A percentile compares a stretch with the other conserved stretches of the same genome.
Evolutionary conservation across 352 stramenopile genomes (phyloP).

Genomic region (Globisporangium acanthophoron): DNA sequence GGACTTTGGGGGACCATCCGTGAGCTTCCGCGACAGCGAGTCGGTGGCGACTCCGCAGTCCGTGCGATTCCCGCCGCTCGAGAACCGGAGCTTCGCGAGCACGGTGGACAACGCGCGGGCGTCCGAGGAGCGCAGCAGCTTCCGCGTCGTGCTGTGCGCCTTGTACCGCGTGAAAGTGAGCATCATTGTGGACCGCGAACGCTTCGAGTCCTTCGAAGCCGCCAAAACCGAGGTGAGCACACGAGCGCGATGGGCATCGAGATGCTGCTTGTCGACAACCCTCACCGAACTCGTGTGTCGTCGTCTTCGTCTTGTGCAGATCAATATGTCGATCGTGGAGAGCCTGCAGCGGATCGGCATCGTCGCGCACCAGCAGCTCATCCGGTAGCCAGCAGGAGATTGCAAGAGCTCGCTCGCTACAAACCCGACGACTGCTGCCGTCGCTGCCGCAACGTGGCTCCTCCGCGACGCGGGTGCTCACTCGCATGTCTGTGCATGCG

Average conservation of each 20-base stretch:
- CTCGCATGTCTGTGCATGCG: slow-evolving; percentile 5
- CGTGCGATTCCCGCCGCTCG: slow-evolving; percentile 8
- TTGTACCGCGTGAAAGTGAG: slow-evolving; percentile 67
- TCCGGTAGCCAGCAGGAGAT: background rate
- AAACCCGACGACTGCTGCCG: slow-evolving; percentile 12
- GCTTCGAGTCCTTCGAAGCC: slow-evolving; percentile 47
- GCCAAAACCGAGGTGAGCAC: slow-evolving; percentile 53
- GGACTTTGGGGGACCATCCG: background rate
- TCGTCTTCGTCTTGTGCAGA: slow-evolving; percentile 15
- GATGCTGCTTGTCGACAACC: too few species aligned
- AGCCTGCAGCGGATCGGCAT: slow-evolving; percentile 41
- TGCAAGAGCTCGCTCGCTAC: background rate
- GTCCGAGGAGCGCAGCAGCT: slow-evolving; percentile 19
- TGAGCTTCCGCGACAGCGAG: slow-evolving; percentile 10
- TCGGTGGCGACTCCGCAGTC: slow-evolving; percentile 18
- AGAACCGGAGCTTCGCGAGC: slow-evolving; percentile 27
- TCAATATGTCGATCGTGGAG: slow-evolving; percentile 64
- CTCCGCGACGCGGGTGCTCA: slow-evolving; percentile 6
- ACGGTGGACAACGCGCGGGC: slow-evolving; percentile 11
- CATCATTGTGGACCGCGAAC: slow-evolving; percentile 42
- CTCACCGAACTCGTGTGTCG: too few species aligned
- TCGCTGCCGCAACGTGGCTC: slow-evolving; percentile 10
- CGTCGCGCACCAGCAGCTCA: slow-evolving; percentile 13
- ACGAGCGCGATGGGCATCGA: too few species aligned
- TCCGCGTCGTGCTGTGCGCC: slow-evolving; percentile 38